Percentiles rank a stretch among this genome's conserved stretches.
Evolutionary conservation across 2,329 filamentous ascomycete genomes (phyloP).

Genomic region (Paraphaeosphaeria sporulosa): DNA sequence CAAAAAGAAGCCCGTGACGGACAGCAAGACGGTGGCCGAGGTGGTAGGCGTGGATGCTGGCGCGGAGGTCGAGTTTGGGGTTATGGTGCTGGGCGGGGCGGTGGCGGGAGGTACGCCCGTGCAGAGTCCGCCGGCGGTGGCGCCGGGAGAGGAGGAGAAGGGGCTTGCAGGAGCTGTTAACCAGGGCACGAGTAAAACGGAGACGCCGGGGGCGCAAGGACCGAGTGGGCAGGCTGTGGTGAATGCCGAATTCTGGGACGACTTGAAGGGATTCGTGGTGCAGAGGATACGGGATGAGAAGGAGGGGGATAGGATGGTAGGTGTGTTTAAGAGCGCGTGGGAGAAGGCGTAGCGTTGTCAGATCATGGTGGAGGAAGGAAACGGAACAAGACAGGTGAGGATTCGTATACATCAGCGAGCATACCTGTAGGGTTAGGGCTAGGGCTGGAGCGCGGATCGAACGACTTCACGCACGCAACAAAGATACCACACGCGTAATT

Average conservation of each 20-base stretch:
- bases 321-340: slow-evolving; percentile 77
- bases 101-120: slow-evolving; percentile 46
- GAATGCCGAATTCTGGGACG: slow-evolving; percentile 82
- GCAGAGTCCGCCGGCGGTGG: slow-evolving; percentile 57
- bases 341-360: slow-evolving; percentile 47
- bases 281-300: slow-evolving; percentile 77
- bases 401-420: background rate
- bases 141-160: slow-evolving; percentile 61
- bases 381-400: background rate
- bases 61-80: slow-evolving; percentile 73
- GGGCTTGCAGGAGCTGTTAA: slow-evolving; percentile 26
- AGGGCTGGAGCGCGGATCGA: background rate
- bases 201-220: slow-evolving; percentile 57
- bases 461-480: slow-evolving; percentile 1
- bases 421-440: background rate
- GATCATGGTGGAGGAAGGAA: too few species aligned
- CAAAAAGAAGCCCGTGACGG: slow-evolving; percentile 84
- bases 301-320: slow-evolving; percentile 69
- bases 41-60: slow-evolving; percentile 65
- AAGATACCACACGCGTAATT: slow-evolving; percentile 22
- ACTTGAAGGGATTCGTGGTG: slow-evolving; percentile 80
- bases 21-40: slow-evolving; percentile 80
- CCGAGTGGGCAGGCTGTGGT: slow-evolving; percentile 68
- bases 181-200: background rate
- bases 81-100: slow-evolving; percentile 82